These are phyloP conservation scores for Ascochyta fabae DNA, from an alignment of 2,329 filamentous ascomycete species.

Conservation along the genomic window DNA sequence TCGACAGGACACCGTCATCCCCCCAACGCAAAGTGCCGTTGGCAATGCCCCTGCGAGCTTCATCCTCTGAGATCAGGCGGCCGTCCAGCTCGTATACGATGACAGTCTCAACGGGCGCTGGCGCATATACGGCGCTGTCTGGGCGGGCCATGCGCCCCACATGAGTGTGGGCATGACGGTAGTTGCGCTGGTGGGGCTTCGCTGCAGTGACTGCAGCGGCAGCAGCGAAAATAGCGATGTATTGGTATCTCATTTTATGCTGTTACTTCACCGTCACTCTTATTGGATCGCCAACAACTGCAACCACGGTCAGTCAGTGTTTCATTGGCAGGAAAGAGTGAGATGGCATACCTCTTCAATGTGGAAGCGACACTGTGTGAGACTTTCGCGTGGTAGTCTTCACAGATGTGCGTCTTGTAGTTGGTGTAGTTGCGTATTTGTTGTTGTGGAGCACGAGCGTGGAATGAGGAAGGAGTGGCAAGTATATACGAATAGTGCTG, in stretches of 20 bases:
- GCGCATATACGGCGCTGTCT: constrained; percentile 57
- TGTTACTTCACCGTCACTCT: constrained; percentile 11
- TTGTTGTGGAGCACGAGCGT: constrained; percentile 16
- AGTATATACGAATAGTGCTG: constrained; percentile 30
- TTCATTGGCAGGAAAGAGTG: not conserved
- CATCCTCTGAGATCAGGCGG: constrained; percentile 63
- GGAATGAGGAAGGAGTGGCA: constrained; percentile 29
- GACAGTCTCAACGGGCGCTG: constrained; percentile 66
- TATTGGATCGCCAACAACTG: constrained; percentile 7
- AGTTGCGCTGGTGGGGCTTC: constrained; percentile 64
- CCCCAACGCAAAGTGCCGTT: constrained; percentile 71
- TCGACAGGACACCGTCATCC: constrained; percentile 61
- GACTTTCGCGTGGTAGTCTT: constrained; percentile 10
- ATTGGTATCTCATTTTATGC: constrained; percentile 45
- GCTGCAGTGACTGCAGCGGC: constrained; percentile 61
- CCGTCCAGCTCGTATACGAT: constrained; percentile 77
- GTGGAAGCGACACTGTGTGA: not conserved
- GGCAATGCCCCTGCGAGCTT: constrained; percentile 74
- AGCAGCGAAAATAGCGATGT: constrained; percentile 45
- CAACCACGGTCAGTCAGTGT: constrained; percentile 18
- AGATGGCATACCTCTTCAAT: constrained; percentile 16
- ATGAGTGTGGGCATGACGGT: constrained; percentile 55
- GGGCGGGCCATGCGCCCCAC: constrained; percentile 57
- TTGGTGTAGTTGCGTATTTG: constrained; percentile 11
- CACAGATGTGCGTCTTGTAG: not conserved